Conservation (phyloP, 805 yeast genomes). For the Isabelozyma pseudorhagii region DNA sequence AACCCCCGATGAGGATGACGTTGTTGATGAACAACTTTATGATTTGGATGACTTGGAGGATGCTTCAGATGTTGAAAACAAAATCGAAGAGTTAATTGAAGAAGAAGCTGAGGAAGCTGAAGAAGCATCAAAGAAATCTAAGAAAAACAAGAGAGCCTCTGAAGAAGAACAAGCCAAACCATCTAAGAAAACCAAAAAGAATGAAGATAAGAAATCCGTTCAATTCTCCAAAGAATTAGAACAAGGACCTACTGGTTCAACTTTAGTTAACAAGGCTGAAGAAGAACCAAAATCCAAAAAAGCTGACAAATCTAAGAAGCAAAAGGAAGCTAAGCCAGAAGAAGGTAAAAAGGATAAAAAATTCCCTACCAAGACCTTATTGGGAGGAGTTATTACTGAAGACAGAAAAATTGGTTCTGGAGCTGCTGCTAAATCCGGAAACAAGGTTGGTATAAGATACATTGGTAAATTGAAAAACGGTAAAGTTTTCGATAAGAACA, state of each 20-base stretch:
- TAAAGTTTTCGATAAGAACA: slow-evolving; percentile 94
- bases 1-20: slow-evolving; percentile 76
- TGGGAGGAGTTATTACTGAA: slow-evolving; percentile 92
- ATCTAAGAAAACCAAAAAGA: slow-evolving; percentile 30
- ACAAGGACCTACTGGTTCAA: slow-evolving; percentile 81
- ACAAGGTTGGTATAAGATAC: slow-evolving; percentile 94
- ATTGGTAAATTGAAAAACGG: slow-evolving; percentile 97
- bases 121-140: slow-evolving; percentile 6
- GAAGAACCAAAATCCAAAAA: slow-evolving; percentile 20
- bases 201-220: slow-evolving; percentile 60
- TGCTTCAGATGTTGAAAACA: slow-evolving; percentile 66
- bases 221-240: slow-evolving; percentile 88
- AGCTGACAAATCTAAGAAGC: slow-evolving; percentile 22
- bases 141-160: slow-evolving; percentile 1
- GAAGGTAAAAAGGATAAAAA: slow-evolving; percentile 36
- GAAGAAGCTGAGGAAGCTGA: slow-evolving; percentile 47
- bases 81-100: slow-evolving; percentile 71
- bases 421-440: slow-evolving; percentile 79
- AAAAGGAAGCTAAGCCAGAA: slow-evolving; percentile 7
- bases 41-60: slow-evolving; percentile 65
- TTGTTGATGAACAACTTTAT: slow-evolving; percentile 50
- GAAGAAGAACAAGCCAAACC: slow-evolving; percentile 26
- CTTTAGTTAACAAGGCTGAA: slow-evolving; percentile 23
- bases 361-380: slow-evolving; percentile 71
- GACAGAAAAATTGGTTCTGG: slow-evolving; percentile 91